Evolutionary conservation across 2,329 filamentous ascomycete species (phyloP).

Genomic region (Trichoderma sp.): DNA sequence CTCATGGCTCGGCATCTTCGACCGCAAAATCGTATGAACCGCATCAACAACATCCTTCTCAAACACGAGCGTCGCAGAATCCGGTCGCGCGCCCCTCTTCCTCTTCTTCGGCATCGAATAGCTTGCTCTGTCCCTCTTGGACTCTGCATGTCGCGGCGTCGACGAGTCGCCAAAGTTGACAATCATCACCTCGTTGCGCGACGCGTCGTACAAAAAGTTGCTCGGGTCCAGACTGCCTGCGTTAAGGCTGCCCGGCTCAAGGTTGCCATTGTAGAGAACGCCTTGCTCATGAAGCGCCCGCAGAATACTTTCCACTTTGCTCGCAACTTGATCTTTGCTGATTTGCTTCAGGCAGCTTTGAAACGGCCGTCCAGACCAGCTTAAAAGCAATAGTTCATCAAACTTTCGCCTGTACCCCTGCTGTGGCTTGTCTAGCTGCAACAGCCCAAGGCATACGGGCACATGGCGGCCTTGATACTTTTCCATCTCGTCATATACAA

Average conservation of each 20-base stretch:
- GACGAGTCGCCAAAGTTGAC: conserved; percentile 7
- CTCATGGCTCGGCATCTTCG: not conserved
- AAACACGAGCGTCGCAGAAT: not conserved
- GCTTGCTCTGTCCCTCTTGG: not conserved
- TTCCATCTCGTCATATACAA: conserved; percentile 7
- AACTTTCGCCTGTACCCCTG: not conserved
- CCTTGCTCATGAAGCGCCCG: not conserved
- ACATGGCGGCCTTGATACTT: not conserved
- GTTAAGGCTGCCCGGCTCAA: not conserved
- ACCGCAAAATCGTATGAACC: not conserved
- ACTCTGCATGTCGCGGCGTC: not conserved
- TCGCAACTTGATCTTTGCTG: not conserved
- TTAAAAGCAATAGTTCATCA: conserved; percentile 5
- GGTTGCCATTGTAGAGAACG: not conserved
- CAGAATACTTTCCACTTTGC: not conserved
- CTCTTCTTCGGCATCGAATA: not conserved
- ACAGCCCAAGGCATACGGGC: not conserved
- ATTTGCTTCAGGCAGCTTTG: not conserved
- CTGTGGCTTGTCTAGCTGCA: not conserved
- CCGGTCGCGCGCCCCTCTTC: conserved; percentile 1
- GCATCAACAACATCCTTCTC: not conserved
- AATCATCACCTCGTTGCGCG: not conserved
- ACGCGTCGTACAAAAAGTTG: conserved; percentile 7
- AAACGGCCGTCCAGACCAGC: conserved; percentile 3
- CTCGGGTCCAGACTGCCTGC: not conserved